Percentiles rank a stretch among this genome's conserved stretches.
Evolutionary conservation across 495 filamentous ascomycete genomes (phyloP).

Genomic region (Trypethelium eluteriae): DNA sequence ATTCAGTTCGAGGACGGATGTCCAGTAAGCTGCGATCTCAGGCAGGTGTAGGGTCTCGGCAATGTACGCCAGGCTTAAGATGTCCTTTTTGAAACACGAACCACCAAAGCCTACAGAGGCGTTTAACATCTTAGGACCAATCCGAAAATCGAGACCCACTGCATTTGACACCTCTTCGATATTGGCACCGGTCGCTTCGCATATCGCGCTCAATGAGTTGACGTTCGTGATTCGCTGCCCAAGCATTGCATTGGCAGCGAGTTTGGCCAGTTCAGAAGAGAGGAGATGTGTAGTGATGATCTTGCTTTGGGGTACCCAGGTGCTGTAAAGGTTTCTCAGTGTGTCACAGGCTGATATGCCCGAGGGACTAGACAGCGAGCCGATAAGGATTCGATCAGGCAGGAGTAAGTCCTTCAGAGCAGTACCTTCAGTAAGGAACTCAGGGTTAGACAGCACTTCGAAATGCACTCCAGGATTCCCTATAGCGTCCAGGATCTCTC

Average conservation of each 20-base stretch:
- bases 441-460: constrained; percentile 76
- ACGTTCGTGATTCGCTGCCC: constrained; percentile 79
- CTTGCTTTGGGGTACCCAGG: constrained; percentile 55
- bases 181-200: constrained; percentile 69
- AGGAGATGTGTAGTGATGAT: constrained; percentile 69
- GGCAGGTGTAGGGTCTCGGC: constrained; percentile 62
- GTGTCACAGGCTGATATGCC: constrained; percentile 55
- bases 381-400: constrained; percentile 73
- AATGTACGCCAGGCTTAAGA: constrained; percentile 67
- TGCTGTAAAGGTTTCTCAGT: constrained; percentile 59
- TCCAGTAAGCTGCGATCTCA: constrained; percentile 73
- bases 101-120: constrained; percentile 60
- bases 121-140: constrained; percentile 68
- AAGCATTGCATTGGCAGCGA: constrained; percentile 74
- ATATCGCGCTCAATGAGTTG: constrained; percentile 51
- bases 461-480: constrained; percentile 53
- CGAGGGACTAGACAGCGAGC: constrained; percentile 49
- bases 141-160: constrained; percentile 62
- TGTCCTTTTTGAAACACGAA: constrained; percentile 77
- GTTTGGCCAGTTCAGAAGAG: constrained; percentile 73
- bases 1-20: constrained; percentile 64
- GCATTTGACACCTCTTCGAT: constrained; percentile 63
- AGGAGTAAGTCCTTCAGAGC: constrained; percentile 61
- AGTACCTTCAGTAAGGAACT: constrained; percentile 74
- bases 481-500: constrained; percentile 64